Evolutionary conservation across 2,329 filamentous ascomycete species (phyloP), one percentile per base, ranked within the genome.

Genomic region (Fusarium sp.): DNA sequence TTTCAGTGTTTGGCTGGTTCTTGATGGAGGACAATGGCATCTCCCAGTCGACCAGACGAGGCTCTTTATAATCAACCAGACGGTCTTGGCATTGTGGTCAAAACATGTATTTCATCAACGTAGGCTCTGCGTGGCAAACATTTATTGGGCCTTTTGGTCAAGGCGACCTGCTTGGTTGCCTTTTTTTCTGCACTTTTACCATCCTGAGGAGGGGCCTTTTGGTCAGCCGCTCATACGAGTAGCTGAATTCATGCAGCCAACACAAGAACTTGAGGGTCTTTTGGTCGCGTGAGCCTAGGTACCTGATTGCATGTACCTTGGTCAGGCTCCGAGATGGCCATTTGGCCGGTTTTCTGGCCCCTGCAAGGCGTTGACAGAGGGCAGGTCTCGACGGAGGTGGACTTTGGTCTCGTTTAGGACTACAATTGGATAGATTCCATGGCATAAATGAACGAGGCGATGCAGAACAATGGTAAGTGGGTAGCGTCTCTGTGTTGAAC

Each of bases 171-270:
- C 40, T 50, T 17, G 32, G 32, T 10, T 22, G 52, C 27, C 47
- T 54, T 35, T 62, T 47, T 33, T 62, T 25, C 10, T 38, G 43
- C 32, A 50, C 43, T 37, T 63, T 25, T 37, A 22, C 59, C 59
- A 52, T n/a, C 15, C 50, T 25, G 25, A 22, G 32, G 45, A 63
- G 17, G 47, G 61, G 33, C 15, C 61, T 63, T 63, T 45, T 63
- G 60, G 60, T 54, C 54, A 58, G 17, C 32, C 6, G 20, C 20
- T 20, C 20, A 20, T 20, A 20, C 20, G 20, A 20, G 20, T 20
- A 20, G 20, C 20, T 20, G 20, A 20, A 20, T 9, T 38, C 20
- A 27, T 58, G 14, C 33, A 58, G 17, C 35, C 33, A 20, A 33
- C 50, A 56, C 6, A 15, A 56, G 50, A 2, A 56, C 50, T 8